These are phyloP conservation scores for Eucommia ulmoides DNA, from an alignment of 257 asterid species.

Conservation along the genomic window DNA sequence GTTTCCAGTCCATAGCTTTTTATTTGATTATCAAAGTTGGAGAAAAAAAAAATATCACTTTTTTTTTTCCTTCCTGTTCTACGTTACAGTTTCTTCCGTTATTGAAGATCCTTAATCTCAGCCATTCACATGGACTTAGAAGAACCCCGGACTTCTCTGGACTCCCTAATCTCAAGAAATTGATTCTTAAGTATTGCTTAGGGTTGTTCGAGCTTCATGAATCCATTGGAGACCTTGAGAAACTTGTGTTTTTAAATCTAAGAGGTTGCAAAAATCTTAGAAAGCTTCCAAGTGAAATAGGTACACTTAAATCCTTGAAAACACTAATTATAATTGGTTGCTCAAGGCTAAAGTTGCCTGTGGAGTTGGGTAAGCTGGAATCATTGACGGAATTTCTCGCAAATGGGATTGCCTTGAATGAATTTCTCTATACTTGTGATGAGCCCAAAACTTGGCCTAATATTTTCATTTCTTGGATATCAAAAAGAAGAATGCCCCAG, in stretches of 20 bases:
- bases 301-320: slow-evolving; percentile 4
- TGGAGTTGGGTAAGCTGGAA: slow-evolving; percentile 1
- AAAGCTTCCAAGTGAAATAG: slow-evolving; percentile 8
- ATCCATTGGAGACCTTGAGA: slow-evolving; percentile 8
- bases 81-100: slow-evolving; percentile 6
- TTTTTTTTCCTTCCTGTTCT: background rate
- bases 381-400: slow-evolving; percentile 3
- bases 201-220: slow-evolving; percentile 9
- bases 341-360: background rate
- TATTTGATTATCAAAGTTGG: background rate
- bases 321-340: slow-evolving; percentile 3
- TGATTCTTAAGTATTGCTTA: slow-evolving; percentile 11
- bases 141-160: slow-evolving; percentile 14
- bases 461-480: background rate
- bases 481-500: background rate
- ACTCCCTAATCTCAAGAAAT: slow-evolving; percentile 5
- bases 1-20: background rate
- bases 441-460: background rate
- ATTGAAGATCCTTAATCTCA: slow-evolving; percentile 12
- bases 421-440: background rate
- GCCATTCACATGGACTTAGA: slow-evolving; percentile 7
- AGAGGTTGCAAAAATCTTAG: slow-evolving; percentile 6
- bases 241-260: slow-evolving; percentile 4
- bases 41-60: background rate
- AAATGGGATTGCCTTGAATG: slow-evolving; percentile 3